Evolutionary conservation across 768 basidiomycete species (phyloP).

Genomic region (Mycena pura): DNA sequence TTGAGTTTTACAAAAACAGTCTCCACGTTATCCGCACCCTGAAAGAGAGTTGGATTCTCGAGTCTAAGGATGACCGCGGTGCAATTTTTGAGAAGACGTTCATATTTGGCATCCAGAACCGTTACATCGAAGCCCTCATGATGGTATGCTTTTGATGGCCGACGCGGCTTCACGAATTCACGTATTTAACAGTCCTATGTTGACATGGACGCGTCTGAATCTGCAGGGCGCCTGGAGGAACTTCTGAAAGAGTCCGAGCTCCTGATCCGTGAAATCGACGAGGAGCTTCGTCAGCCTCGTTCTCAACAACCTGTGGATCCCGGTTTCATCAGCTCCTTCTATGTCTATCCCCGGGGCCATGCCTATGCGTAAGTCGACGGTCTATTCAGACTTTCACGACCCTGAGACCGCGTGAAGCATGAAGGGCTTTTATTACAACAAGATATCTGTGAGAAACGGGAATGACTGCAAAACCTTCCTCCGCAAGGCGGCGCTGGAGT

Average conservation of each 20-base stretch:
- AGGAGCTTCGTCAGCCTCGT: conserved; percentile 1
- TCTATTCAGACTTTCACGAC: not conserved
- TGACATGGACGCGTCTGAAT: not conserved
- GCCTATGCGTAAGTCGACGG: conserved; percentile 21
- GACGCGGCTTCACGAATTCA: not conserved
- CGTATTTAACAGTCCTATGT: not conserved
- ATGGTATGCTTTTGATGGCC: conserved; percentile 10
- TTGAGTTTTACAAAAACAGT: conserved; percentile 13
- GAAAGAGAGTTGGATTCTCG: conserved; percentile 14
- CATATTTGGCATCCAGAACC: conserved; percentile 17
- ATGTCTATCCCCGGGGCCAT: conserved; percentile 19
- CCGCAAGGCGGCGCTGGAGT: conserved; percentile 19
- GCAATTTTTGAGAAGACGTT: conserved; percentile 25
- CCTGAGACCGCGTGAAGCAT: conserved; percentile 1
- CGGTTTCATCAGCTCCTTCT: conserved; percentile 19
- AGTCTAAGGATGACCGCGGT: conserved; percentile 6
- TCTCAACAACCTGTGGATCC: conserved; percentile 3
- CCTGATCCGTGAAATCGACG: conserved; percentile 19
- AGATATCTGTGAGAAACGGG: not conserved
- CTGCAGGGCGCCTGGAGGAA: not conserved
- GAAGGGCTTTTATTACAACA: conserved; percentile 19
- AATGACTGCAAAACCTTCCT: not conserved
- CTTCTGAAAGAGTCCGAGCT: conserved; percentile 19
- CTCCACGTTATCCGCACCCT: conserved; percentile 21
- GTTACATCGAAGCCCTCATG: conserved; percentile 26